A percentile compares a stretch with the other conserved stretches of the same genome.
Evolutionary conservation across 768 basidiomycete species (phyloP).

Genomic region (Podaxis sp.): DNA sequence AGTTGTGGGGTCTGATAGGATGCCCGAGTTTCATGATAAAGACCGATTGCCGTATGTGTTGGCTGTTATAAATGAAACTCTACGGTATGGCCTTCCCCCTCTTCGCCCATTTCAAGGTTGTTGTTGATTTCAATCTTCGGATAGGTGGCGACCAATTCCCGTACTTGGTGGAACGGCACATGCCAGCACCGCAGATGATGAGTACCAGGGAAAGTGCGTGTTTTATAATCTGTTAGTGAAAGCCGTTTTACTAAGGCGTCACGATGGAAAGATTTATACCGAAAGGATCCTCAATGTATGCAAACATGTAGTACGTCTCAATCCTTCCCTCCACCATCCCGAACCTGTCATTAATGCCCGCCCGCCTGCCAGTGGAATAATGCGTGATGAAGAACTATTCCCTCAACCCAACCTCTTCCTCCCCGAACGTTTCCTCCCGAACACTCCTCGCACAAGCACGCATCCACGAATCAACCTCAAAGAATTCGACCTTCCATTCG

Average conservation of each 20-base stretch:
- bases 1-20: conserved; percentile 25
- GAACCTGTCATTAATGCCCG: not conserved
- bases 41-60: conserved; percentile 22
- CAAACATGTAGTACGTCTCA: conserved; percentile 25
- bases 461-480: conserved; percentile 14
- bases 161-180: conserved; percentile 33
- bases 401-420: conserved; percentile 21
- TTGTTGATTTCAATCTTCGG: not conserved
- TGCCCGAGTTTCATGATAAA: conserved; percentile 28
- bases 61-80: conserved; percentile 22
- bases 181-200: conserved; percentile 33
- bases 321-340: not conserved
- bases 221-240: not conserved
- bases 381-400: conserved; percentile 24
- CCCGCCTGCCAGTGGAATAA: conserved; percentile 20
- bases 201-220: conserved; percentile 29
- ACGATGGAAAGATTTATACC: conserved; percentile 28
- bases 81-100: conserved; percentile 1
- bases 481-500: conserved; percentile 23
- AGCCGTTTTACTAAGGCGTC: not conserved
- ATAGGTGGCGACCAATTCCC: conserved; percentile 26
- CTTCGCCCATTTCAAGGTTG: not conserved
- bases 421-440: conserved; percentile 12
- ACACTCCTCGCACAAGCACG: not conserved
- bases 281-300: conserved; percentile 28